Conservation (phyloP, 2,329 filamentous ascomycete species). For the Pseudopithomyces maydicus region DNA sequence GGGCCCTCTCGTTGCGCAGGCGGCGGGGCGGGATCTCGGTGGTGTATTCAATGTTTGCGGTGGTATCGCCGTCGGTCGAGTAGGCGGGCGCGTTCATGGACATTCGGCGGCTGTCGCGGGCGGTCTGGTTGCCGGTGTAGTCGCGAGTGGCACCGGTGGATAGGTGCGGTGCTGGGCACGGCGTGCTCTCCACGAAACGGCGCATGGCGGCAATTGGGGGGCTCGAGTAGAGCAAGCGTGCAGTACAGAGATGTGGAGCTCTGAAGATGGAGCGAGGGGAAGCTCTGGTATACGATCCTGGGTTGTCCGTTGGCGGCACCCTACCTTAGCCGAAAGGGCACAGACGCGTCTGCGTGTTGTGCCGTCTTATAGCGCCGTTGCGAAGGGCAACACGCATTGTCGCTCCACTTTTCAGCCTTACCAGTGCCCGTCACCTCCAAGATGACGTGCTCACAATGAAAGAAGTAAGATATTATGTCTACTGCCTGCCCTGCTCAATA, state of each 20-base stretch:
- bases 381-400: conserved; percentile 16
- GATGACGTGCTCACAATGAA: not conserved
- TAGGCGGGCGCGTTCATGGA: conserved; percentile 41
- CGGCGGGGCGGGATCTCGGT: conserved; percentile 36
- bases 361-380: conserved; percentile 13
- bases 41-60: conserved; percentile 46
- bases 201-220: conserved; percentile 30
- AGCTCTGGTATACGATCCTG: not conserved
- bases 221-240: not conserved
- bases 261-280: not conserved
- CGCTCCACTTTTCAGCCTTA: not conserved
- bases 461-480: not conserved
- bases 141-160: conserved; percentile 24
- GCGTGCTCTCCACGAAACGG: conserved; percentile 41
- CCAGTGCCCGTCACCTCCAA: not conserved
- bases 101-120: conserved; percentile 23
- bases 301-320: conserved; percentile 6
- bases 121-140: too few species aligned
- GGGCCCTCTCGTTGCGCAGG: conserved; percentile 37
- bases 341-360: conserved; percentile 13
- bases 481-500: too few species aligned
- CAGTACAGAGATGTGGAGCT: not conserved
- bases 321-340: conserved; percentile 14
- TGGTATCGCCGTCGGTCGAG: conserved; percentile 40
- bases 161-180: conserved; percentile 40